Evolutionary conservation across 805 yeast genomes (phyloP), one percentile per base, ranked within the genome.

Genomic region (Metschnikowia arizonensis): DNA sequence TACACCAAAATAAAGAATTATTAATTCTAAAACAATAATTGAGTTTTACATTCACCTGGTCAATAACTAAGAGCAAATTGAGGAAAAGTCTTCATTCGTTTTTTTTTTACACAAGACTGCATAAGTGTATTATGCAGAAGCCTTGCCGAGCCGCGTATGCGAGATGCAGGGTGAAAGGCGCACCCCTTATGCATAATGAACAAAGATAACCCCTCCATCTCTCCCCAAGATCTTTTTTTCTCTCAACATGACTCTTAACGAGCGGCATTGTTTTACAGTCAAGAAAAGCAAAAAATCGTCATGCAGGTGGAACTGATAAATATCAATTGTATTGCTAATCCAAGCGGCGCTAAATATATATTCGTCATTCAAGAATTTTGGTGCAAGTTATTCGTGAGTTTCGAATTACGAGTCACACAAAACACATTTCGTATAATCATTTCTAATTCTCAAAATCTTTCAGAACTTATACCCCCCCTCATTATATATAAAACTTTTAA

Each of bases 91-190:
- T 32, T n/a, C n/a, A n/a, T n/a, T n/a, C n/a, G n/a, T n/a, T n/a
- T n/a, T n/a, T n/a, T n/a, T n/a, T n/a, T n/a, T n/a, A n/a, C n/a
- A n/a, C n/a, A n/a, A n/a, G 14, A 36, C 40, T 26, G 40, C 33
- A 37, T 15, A 28, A 3, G 19, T 3, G 18, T n/a, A 11, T 17
- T 5, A 9, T 37, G 40, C 40, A 37, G 40, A 26, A 26, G 32
- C 18, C 25, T 26, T 28, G 40, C 33, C 40, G 40, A 37, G 26
- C 24, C 33, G 32, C 40, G 40, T 29, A 37, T 37, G 40, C 40
- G 33, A 37, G 26, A 37, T 37, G 40, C 40, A 37, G 40, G 40
- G 40, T 37, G 5, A 18, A 18, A 37, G 23, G 40, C 31, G 24
- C 40, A 28, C 25, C 18, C 33, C 32, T 37, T 23, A 29, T 29